Evolutionary conservation across 352 stramenopile genomes (phyloP).

Genomic region (Phytophthora citricola): DNA sequence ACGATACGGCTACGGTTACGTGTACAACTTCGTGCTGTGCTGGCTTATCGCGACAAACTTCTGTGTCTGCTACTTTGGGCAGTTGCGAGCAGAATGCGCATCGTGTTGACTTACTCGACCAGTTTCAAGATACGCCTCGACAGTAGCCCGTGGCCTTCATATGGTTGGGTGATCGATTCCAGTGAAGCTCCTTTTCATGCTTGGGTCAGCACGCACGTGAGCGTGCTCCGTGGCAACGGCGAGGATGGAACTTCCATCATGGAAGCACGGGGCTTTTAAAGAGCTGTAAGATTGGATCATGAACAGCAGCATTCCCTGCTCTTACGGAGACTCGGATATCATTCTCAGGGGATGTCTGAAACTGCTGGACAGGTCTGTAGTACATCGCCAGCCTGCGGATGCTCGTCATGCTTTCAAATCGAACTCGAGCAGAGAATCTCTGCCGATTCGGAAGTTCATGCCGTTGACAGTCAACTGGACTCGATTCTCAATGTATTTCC

Average conservation of each 20-base stretch:
- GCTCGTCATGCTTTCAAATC: slow-evolving; percentile 10
- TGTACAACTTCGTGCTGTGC: background rate
- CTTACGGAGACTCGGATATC: background rate
- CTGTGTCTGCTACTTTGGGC: no score
- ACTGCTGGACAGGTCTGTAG: slow-evolving; percentile 13
- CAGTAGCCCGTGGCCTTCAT: slow-evolving; percentile 16
- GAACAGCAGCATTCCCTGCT: background rate
- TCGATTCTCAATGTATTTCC: slow-evolving; percentile 10
- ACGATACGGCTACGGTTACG: background rate
- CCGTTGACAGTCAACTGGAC: no score
- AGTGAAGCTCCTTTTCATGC: slow-evolving; percentile 22
- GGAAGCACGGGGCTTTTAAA: background rate
- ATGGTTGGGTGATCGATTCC: slow-evolving; percentile 21
- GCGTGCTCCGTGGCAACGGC: background rate
- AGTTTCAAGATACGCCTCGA: slow-evolving; percentile 13
- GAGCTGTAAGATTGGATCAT: background rate
- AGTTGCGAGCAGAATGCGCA: slow-evolving; percentile 1
- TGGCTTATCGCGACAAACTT: no score
- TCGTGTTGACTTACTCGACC: slow-evolving; percentile 11
- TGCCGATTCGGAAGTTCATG: background rate
- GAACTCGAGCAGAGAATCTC: background rate
- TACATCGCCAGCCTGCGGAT: no score
- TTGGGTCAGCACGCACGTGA: background rate
- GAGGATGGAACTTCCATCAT: background rate
- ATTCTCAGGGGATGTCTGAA: background rate